Evolutionary conservation across 805 yeast genomes (phyloP).

Genomic region (Cyberlindnera nakhonratchasimensis): DNA sequence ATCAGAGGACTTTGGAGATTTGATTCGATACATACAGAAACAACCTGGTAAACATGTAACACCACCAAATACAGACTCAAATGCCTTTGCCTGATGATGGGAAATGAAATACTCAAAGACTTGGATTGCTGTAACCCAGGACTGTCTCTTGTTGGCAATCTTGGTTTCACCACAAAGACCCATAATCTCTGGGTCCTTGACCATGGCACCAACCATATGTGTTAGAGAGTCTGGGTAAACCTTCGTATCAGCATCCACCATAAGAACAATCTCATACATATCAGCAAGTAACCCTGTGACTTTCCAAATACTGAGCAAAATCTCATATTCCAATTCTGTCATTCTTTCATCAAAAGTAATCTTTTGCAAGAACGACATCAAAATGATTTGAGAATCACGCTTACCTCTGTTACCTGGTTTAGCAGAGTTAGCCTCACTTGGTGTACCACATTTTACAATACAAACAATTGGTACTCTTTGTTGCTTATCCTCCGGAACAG

Average conservation of each 20-base stretch:
- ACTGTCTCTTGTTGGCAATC: conserved; percentile 73
- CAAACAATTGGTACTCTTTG: conserved; percentile 77
- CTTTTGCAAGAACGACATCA: conserved; percentile 87
- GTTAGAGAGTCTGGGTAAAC: conserved; percentile 84
- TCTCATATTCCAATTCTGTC: conserved; percentile 84
- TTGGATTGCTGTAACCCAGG: conserved; percentile 92
- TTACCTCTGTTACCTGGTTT: conserved; percentile 96
- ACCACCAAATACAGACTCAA: conserved; percentile 91
- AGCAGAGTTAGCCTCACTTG: conserved; percentile 63
- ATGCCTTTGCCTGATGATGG: conserved; percentile 92
- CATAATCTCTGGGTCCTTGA: conserved; percentile 80
- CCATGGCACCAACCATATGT: conserved; percentile 89
- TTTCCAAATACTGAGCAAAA: conserved; percentile 71
- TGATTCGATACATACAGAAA: conserved; percentile 87
- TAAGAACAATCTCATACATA: conserved; percentile 73
- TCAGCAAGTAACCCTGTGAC: conserved; percentile 84
- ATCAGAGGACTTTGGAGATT: conserved; percentile 76
- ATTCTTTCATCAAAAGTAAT: conserved; percentile 90
- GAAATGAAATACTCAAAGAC: conserved; percentile 92
- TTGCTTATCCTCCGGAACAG: conserved; percentile 77
- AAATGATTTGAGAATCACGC: conserved; percentile 87
- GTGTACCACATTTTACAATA: conserved; percentile 86
- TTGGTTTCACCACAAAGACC: conserved; percentile 95
- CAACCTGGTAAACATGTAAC: conserved; percentile 97
- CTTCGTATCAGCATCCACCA: conserved; percentile 95